Base-by-base conservation (phyloP, 768 basidiomycete species). In the Cystofilobasidium capitatum region DNA sequence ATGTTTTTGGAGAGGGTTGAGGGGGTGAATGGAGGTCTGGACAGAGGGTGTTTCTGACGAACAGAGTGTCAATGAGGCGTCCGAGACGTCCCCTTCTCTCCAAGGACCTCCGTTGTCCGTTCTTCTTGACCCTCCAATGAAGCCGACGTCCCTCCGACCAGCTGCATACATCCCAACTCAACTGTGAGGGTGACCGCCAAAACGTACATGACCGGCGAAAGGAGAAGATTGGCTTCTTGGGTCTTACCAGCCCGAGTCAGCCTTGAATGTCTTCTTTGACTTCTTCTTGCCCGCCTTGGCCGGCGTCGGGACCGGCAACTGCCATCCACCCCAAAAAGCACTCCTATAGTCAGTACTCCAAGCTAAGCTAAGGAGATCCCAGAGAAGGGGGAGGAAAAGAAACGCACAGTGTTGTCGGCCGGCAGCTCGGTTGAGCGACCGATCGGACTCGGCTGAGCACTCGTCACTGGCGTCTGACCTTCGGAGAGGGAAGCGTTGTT, bases 191-290 rank as follows among this genome's bases (percentile, higher is more conserved):
- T 42, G 40, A 42, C 40, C 10, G 40, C 40, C 40, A 42, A 20
- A 10, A 10, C 10, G 40, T 20, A 42, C 10, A 42, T 20, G 40
- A 42, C 40, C 10, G 24, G 45, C 13, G 45, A 8, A 22, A 8
- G 45, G n/a, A n/a, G n/a, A n/a, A n/a, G n/a, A n/a, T n/a, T n/a
- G n/a, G n/a, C n/a, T n/a, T n/a, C n/a, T n/a, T n/a, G 45, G 4
- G 17, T 2, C 31, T 33, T 42, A 55, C 63, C 63, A 64, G 24
- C 54, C 63, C 26, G 63, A 40, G 7, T 51, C 49, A 4, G 63
- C 63, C 29, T 64, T 64, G 63, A 64, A 64, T 14, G 36, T 39
- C 37, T 51, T 26, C 20, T 51, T 54, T 12, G 37, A 26, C 39
- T 64, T 64, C 26, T 64, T 64, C 51, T 64, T 64, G 16, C 24